Evolutionary conservation across 2,329 filamentous ascomycete genomes (phyloP), one percentile per base, ranked within the genome.

Genomic region (Fusarium cyanostomum): DNA sequence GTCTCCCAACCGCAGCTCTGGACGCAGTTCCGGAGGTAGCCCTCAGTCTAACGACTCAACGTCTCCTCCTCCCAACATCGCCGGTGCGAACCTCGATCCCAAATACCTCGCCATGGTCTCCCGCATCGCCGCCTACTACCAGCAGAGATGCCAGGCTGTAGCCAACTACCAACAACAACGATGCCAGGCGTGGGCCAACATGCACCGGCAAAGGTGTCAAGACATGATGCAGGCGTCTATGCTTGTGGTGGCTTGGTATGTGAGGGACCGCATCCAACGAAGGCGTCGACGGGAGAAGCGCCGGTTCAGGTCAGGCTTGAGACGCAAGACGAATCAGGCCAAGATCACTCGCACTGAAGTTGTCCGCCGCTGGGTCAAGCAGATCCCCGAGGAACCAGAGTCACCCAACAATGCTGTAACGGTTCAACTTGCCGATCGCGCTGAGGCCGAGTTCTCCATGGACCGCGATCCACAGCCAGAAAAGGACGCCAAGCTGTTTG

Each of bases 221-320:
- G 80, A 82, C 59, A 80, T 80, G 75, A 80, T 78, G 73, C 79
- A 81, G 62, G 80, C 80, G 1, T 79, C 80, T 55, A 82, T 81
- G 77, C 69, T 82, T 18, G 78, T 82, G 5, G 79, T 82, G 28
- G 80, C 80, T 11, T 82, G 80, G 80, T 82, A 82, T 63, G 77
- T 81, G 38, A 77, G 80, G 38, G 80, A 82, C 64, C 78, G 80
- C 28, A 80, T 82, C 63, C 73, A 77, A 56, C 75, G 80, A 28
- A 74, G 79, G 26, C 74, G 79, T 38, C 74, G 73, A 64, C 72
- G 76, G 48, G 73, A 78, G 67, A 80, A 77, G 73, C 74, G 77
- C 15, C 69, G 71, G 15, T 82, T 82, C 65, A 74, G 74, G 49
- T 72, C 73, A 8, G 79, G 77, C 11, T 71, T 82, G 52, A 71